These are phyloP conservation scores for Brassica nigra DNA, from an alignment of 345 rosid species.

Conservation along the genomic window DNA sequence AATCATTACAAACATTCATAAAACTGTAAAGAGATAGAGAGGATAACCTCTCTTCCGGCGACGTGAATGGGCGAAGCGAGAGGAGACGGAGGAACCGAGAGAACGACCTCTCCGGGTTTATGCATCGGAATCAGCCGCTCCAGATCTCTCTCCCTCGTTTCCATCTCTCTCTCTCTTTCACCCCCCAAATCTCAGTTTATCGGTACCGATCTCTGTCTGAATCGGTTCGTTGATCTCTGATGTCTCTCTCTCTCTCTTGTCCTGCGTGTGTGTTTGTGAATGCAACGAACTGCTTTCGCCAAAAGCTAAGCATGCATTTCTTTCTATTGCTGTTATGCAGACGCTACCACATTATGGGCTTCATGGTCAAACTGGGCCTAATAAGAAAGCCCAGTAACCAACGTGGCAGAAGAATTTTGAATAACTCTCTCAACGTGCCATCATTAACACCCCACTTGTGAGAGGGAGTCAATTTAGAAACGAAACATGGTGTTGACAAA, in stretches of 20 bases:
- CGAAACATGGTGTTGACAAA: constrained; percentile 7
- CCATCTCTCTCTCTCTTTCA: constrained; percentile 37
- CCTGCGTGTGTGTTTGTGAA: constrained; percentile 7
- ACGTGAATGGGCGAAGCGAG: constrained; percentile 47
- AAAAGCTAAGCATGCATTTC: constrained; percentile 23
- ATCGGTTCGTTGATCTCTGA: constrained; percentile 16
- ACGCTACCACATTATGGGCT: not conserved
- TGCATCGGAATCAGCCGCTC: constrained; percentile 56
- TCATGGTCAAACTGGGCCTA: not conserved
- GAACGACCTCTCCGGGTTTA: constrained; percentile 39
- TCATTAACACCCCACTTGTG: not conserved
- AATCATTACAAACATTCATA: not conserved
- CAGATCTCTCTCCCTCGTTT: constrained; percentile 49
- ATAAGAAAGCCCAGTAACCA: not conserved
- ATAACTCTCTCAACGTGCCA: not conserved
- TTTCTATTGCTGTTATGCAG: not conserved
- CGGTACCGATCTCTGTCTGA: constrained; percentile 2
- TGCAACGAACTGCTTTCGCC: constrained; percentile 32
- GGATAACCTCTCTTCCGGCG: constrained; percentile 57
- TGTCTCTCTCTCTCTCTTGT: constrained; percentile 32
- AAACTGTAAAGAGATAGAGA: not conserved
- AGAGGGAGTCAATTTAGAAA: not conserved
- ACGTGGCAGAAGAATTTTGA: not conserved
- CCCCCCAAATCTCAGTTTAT: constrained; percentile 4
- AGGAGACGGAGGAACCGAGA: constrained; percentile 45